Base-by-base conservation (phyloP, 257 asterid species). In the Capsicum chinense region DNA sequence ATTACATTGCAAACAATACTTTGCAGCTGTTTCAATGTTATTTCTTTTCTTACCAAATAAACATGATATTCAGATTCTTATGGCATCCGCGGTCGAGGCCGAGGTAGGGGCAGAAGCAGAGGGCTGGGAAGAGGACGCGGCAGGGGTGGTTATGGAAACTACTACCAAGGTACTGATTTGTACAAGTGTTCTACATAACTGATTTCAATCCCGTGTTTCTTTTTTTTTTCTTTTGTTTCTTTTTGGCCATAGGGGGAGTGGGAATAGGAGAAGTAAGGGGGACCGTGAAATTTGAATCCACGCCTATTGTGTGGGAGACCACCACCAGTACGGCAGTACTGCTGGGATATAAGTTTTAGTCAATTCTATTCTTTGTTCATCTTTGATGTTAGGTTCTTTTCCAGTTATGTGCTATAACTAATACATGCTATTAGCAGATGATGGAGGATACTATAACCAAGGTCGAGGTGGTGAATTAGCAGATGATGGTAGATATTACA, bases 141-240 rank as follows among this genome's bases (percentile, higher is more conserved):
- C 73, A 84, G 91, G 85, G 90, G 89, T 42, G 86, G 85, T 48
- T 87, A 86, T 86, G 89, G 89, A 67, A 87, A 76, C 64, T 76
- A 83, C 59, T 88, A 85, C 86, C 90, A 87, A 91, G 93, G 93
- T 91, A 67, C 80, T 59, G 39, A 14, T 76, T 26, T 33, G 81
- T 26, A 76, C 13, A 26, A 3, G 62, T 74, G 50, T 33, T 7
- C n/a, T 50, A 33, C 47, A 1, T 74, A 50, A 9, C 44, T 74
- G 42, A 47, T 73, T 48, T 73, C 80, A 47, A 44, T 73, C 35
- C 5, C 47, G 5, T 19, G 16, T 47, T 71, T 14, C 33, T 26
- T 26, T 1, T 26, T 26, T 26, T 26, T 47, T 71, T 14, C 33
- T 26, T 26, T 1, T 26, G 1, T 26, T 26, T 26, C 33, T 1